phyloP scores from a whole-genome alignment of 2,329 filamentous ascomycete genomes.

The Pseudogymnoascus sp. region DNA sequence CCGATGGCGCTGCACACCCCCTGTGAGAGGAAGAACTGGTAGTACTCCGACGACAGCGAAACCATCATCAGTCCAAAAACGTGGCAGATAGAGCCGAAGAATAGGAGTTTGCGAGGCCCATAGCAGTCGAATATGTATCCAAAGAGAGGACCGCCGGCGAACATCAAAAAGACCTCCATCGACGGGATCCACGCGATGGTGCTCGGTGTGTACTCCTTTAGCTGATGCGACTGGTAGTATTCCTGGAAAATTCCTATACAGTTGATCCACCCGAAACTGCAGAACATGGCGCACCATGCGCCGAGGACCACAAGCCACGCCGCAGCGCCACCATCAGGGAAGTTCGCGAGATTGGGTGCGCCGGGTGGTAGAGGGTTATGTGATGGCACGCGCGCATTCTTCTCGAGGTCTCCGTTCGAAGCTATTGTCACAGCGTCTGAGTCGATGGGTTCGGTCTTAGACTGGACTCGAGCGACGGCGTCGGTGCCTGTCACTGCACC shows the following conservation, averaged over 20 bases:
- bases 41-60: slow-evolving; percentile 47
- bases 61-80: slow-evolving; percentile 60
- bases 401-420: not conserved
- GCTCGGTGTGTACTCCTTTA: slow-evolving; percentile 43
- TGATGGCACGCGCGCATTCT: not conserved
- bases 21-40: slow-evolving; percentile 45
- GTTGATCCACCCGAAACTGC: slow-evolving; percentile 45
- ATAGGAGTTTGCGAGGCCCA: slow-evolving; percentile 50
- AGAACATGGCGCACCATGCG: slow-evolving; percentile 39
- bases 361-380: not conserved
- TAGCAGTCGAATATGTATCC: slow-evolving; percentile 58
- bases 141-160: slow-evolving; percentile 50
- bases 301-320: slow-evolving; percentile 53
- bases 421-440: not conserved
- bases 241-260: slow-evolving; percentile 50
- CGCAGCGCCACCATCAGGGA: slow-evolving; percentile 48
- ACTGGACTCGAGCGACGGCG: not conserved
- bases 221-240: slow-evolving; percentile 46
- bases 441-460: not conserved
- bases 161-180: slow-evolving; percentile 48
- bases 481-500: not conserved
- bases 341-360: not conserved
- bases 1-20: slow-evolving; percentile 40
- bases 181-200: slow-evolving; percentile 58
- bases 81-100: slow-evolving; percentile 46